Conservation (phyloP, 2,329 filamentous ascomycete species). For the Sclerotinia glacialis region DNA sequence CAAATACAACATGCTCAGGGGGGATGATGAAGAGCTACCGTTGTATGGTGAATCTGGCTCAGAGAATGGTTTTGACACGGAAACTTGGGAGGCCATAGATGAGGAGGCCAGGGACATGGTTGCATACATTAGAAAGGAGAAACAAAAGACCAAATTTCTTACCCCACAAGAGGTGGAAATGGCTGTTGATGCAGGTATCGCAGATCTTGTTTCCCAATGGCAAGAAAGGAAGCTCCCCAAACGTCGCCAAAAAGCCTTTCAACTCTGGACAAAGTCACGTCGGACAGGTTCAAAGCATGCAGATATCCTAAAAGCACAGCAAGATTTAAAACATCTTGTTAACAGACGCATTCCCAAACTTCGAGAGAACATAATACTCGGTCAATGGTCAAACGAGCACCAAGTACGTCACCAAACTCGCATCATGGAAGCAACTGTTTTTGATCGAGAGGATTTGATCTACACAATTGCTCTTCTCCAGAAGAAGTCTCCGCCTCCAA, state of each 20-base stretch:
- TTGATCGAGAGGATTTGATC: conserved; percentile 53
- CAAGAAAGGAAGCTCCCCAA: conserved; percentile 54
- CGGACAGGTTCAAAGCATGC: conserved; percentile 41
- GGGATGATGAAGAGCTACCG: conserved; percentile 47
- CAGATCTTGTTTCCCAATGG: conserved; percentile 55
- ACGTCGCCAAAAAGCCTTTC: conserved; percentile 54
- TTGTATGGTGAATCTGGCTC: conserved; percentile 54
- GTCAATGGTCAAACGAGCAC: conserved; percentile 51
- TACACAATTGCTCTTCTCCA: conserved; percentile 52
- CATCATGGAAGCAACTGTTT: conserved; percentile 63
- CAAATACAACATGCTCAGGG: conserved; percentile 44
- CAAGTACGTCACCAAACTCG: conserved; percentile 56
- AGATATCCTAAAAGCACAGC: conserved; percentile 47
- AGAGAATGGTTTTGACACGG: conserved; percentile 54
- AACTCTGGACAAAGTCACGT: conserved; percentile 58
- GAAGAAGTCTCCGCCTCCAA: conserved; percentile 45
- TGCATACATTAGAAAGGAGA: conserved; percentile 34
- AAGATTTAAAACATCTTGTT: conserved; percentile 45
- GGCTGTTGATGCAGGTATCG: conserved; percentile 54
- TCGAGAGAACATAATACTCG: conserved; percentile 50
- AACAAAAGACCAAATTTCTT: conserved; percentile 39
- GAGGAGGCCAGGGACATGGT: conserved; percentile 36
- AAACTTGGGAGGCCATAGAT: conserved; percentile 60
- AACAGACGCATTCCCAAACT: conserved; percentile 54
- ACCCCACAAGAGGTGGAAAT: conserved; percentile 48